phyloP scores from a whole-genome alignment of 305 asterid species.

The Solanum hybrid region DNA sequence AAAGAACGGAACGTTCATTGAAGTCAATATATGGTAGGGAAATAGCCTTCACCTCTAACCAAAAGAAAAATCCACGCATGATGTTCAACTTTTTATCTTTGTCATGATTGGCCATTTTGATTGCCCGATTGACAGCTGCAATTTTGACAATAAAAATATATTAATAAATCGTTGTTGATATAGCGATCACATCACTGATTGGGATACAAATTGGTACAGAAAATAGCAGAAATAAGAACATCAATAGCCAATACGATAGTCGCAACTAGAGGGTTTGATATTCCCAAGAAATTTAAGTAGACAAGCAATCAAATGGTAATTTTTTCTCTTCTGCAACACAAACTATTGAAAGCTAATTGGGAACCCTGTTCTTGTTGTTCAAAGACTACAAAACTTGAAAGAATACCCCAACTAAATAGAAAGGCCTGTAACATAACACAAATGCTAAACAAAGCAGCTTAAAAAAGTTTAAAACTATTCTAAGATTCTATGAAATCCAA shows the following conservation, averaged over 20 bases:
- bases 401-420: neutral
- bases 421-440: neutral
- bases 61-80: slow-evolving; percentile 12
- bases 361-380: neutral
- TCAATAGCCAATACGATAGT: neutral
- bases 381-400: neutral
- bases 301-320: neutral
- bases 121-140: slow-evolving; percentile 2
- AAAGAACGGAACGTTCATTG: neutral
- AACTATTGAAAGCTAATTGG: neutral
- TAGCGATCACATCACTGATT: neutral
- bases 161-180: neutral
- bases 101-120: slow-evolving; percentile 1
- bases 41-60: slow-evolving; percentile 6
- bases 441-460: neutral
- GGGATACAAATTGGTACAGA: neutral
- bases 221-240: neutral
- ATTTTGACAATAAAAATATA: neutral
- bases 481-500: neutral
- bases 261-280: neutral
- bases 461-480: neutral
- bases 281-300: neutral
- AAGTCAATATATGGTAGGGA: neutral
- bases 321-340: neutral
- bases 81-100: slow-evolving; percentile 7